phyloP scores from a whole-genome alignment of 805 yeast species.

The Metschnikowia orientalis region DNA sequence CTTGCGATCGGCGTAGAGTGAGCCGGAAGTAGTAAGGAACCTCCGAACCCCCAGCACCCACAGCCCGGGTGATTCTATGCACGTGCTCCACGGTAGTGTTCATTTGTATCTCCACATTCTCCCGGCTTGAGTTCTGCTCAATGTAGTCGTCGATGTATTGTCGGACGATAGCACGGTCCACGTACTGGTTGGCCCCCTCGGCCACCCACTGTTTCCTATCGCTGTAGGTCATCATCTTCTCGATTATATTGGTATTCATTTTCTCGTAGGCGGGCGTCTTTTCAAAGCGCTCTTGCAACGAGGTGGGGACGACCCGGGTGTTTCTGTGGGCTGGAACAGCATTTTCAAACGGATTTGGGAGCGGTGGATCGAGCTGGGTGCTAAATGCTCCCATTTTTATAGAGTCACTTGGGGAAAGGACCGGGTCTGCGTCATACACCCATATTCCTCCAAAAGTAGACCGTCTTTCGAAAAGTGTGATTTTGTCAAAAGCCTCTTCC shows the following conservation, averaged over 20 bases:
- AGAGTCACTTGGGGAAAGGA: slow-evolving; percentile 12
- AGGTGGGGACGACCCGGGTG: not conserved
- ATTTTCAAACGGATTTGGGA: slow-evolving; percentile 19
- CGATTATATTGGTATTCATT: slow-evolving; percentile 39
- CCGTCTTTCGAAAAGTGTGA: slow-evolving; percentile 41
- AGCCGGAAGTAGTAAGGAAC: slow-evolving; percentile 24
- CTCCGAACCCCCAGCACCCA: too few species aligned
- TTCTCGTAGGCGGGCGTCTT: slow-evolving; percentile 25
- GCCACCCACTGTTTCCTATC: slow-evolving; percentile 36
- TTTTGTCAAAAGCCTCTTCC: slow-evolving; percentile 29
- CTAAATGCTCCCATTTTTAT: slow-evolving; percentile 20
- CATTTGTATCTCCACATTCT: slow-evolving; percentile 22
- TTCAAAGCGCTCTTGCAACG: slow-evolving; percentile 25
- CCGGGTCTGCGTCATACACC: slow-evolving; percentile 27
- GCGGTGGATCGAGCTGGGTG: slow-evolving; percentile 24
- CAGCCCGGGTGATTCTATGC: slow-evolving; percentile 16
- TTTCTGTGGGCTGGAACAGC: not conserved
- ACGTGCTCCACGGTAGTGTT: slow-evolving; percentile 40
- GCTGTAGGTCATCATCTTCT: slow-evolving; percentile 42
- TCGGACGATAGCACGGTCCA: slow-evolving; percentile 24
- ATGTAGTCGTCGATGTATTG: slow-evolving; percentile 29
- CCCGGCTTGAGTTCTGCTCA: slow-evolving; percentile 16
- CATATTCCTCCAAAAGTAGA: slow-evolving; percentile 41
- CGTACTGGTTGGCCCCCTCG: slow-evolving; percentile 23
- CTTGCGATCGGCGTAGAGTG: slow-evolving; percentile 24